Base-by-base conservation (phyloP, 129 eudicot species). In the Ambrosia trifida region DNA sequence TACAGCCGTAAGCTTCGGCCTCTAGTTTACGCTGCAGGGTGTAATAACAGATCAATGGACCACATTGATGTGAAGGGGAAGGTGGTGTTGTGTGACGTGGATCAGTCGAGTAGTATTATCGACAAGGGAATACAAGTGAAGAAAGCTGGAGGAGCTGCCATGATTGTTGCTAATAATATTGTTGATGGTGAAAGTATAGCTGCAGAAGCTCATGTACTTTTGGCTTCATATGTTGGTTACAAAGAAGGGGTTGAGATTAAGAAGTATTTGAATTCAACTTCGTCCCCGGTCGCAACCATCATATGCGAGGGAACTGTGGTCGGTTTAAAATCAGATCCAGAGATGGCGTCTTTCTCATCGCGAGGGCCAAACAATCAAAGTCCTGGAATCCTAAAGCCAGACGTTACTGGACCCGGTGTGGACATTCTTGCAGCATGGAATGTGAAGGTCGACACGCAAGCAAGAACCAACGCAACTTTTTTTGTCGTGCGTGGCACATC, bases 401-500 rank as follows among this genome's bases (percentile, higher is more conserved):
- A 86, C 76, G 68, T 83, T 38, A 52, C 79, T 1, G 91, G 91
- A 31, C 91, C 91, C 1, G 88, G 91, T n/a, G 86, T 81, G 2
- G 75, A 73, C 79, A 81, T 86, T 66, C 82, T 86, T 7, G 84
- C 91, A 36, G 91, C 91, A 7, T 83, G 91, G 91, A 75, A 78
- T 1, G 11, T 60, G 12, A 78, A 86, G 5, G 16, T 81, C 1
- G 81, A 71, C 8, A 79, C 74, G 72, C 66, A 13, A 40, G 43
- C 84, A 9, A 8, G 45, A 69, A 51, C 78, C 36, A 57, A 77
- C 7, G 47, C 68, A 11, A 75, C 80, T 8, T 87, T 79, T 54
- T 77, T 77, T 50, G 33, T 84, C 3, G 2, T 73, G 2, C 78
- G 86, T 0, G 89, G 95, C 7, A 87, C 90, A 24, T 87, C 95